Conservation (phyloP, 2,329 filamentous ascomycete genomes). For the Chaetomium strumarium region DNA sequence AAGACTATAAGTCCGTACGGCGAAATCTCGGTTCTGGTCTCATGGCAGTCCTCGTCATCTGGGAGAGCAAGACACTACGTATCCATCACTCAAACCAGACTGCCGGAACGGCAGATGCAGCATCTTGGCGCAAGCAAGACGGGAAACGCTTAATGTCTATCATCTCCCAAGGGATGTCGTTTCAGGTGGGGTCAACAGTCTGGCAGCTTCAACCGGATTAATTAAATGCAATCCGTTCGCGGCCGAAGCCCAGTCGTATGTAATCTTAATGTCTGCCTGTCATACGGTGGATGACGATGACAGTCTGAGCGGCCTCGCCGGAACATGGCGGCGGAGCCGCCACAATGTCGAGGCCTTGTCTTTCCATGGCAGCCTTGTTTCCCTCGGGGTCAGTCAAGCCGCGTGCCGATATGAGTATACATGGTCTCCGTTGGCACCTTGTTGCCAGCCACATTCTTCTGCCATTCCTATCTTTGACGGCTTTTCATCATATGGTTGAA, state of each 20-base stretch:
- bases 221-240: neutral
- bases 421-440: neutral
- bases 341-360: neutral
- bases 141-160: neutral
- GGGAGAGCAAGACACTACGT: neutral
- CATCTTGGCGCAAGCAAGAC: neutral
- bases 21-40: neutral
- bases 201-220: neutral
- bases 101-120: neutral
- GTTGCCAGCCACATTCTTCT: neutral
- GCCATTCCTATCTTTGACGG: neutral
- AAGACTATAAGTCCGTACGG: neutral
- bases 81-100: neutral
- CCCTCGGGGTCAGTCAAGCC: neutral
- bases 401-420: too few species aligned
- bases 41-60: neutral
- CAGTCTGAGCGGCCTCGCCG: neutral
- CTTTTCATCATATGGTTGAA: neutral
- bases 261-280: neutral
- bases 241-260: neutral
- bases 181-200: constrained; percentile 9
- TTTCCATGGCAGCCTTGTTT: neutral
- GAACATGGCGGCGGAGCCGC: neutral
- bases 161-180: neutral
- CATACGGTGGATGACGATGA: neutral